phyloP scores from a whole-genome alignment of 352 stramenopile genomes.

The Pythium apleroticum region DNA sequence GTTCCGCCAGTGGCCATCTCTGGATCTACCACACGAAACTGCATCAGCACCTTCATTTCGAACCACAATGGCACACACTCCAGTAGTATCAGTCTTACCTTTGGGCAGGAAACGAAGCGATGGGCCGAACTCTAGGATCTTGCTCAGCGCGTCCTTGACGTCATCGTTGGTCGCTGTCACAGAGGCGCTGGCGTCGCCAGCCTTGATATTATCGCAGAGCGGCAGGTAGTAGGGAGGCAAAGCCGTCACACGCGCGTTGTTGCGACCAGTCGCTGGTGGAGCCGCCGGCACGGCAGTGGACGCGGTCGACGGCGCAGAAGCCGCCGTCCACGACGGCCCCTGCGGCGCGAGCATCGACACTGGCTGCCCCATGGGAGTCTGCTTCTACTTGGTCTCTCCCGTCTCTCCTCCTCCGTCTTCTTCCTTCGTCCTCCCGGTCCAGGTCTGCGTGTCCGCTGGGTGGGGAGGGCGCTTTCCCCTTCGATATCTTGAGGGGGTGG shows the following conservation, averaged over 20 bases:
- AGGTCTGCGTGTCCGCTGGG: too few relatives aligned
- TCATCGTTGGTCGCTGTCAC: slow-evolving; percentile 42
- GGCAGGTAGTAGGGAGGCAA: slow-evolving; percentile 52
- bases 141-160: slow-evolving; percentile 58
- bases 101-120: slow-evolving; percentile 54
- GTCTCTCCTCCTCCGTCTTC: neutral
- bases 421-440: neutral
- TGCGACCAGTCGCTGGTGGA: neutral
- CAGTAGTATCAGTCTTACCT: slow-evolving; percentile 18
- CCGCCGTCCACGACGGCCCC: slow-evolving; percentile 13
- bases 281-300: neutral
- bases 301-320: neutral
- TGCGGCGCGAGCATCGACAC: slow-evolving; percentile 32
- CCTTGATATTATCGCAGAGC: slow-evolving; percentile 61
- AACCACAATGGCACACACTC: neutral
- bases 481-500: neutral
- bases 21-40: slow-evolving; percentile 30
- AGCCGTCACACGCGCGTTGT: slow-evolving; percentile 16
- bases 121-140: slow-evolving; percentile 71
- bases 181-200: slow-evolving; percentile 37
- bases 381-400: neutral
- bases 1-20: neutral
- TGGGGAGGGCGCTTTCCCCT: too few relatives aligned
- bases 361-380: slow-evolving; percentile 56
- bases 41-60: neutral